phyloP scores from a whole-genome alignment of 441 rosid species.

The Isatis lusitanica region DNA sequence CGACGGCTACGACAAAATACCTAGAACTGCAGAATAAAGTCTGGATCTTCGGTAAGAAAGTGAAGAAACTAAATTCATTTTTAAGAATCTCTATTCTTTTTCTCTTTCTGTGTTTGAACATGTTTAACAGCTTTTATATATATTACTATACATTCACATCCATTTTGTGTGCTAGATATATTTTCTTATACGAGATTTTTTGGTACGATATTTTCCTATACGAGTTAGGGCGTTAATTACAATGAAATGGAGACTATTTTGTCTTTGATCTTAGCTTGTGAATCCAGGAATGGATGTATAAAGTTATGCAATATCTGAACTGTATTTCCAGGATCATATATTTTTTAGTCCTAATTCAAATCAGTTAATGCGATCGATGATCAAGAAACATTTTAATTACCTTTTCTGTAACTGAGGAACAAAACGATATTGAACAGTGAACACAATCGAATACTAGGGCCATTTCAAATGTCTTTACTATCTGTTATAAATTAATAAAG shows the following conservation, averaged over 20 bases:
- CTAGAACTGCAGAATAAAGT: neutral
- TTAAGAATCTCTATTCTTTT: neutral
- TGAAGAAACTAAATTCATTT: neutral
- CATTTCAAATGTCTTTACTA: neutral
- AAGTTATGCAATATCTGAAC: neutral
- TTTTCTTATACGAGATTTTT: neutral
- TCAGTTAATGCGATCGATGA: neutral
- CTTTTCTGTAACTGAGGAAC: no score
- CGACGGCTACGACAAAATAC: conserved; percentile 48
- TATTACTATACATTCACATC: neutral
- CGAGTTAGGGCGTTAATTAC: conserved; percentile 14
- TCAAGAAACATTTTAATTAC: neutral
- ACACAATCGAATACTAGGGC: neutral
- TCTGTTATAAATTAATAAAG: neutral
- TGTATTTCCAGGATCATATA: conserved; percentile 12
- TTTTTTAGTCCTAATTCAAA: neutral
- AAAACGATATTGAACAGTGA: neutral
- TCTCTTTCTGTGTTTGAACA: neutral
- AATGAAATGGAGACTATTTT: neutral
- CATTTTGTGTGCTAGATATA: neutral
- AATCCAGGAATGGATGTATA: conserved; percentile 4
- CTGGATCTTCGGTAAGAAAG: conserved; percentile 17
- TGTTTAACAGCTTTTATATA: neutral
- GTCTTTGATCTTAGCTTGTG: conserved; percentile 13
- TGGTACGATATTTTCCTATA: no score